Evolutionary conservation across 805 yeast genomes (phyloP).

Genomic region (Candida golubevii): DNA sequence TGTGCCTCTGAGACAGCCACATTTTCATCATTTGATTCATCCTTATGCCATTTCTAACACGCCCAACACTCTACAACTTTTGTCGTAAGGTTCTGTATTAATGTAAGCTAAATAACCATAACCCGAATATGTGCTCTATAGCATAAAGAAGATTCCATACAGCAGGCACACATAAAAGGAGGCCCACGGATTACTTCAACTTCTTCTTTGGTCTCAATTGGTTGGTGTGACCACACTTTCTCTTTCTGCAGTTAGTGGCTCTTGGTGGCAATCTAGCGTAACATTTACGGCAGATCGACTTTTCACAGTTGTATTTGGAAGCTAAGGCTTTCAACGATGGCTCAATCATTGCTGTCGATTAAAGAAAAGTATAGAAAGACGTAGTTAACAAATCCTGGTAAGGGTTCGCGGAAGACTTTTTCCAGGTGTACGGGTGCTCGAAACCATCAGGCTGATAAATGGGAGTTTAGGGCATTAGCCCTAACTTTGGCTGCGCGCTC

Average conservation of each 20-base stretch:
- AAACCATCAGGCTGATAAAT: not conserved
- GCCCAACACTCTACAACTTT: slow-evolving; percentile 10
- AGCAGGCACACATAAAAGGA: slow-evolving; percentile 11
- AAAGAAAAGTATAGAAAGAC: slow-evolving; percentile 7
- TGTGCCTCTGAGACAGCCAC: no score
- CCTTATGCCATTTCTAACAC: not conserved
- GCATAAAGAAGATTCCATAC: slow-evolving; percentile 6
- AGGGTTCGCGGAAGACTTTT: slow-evolving; percentile 13
- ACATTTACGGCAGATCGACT: slow-evolving; percentile 98
- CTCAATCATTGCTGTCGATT: slow-evolving; percentile 67
- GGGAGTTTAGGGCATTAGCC: slow-evolving; percentile 11
- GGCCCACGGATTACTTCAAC: slow-evolving; percentile 68
- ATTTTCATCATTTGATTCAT: no score
- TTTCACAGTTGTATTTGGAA: slow-evolving; percentile 99
- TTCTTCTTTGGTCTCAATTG: slow-evolving; percentile 99
- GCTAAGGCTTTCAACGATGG: slow-evolving; percentile 99
- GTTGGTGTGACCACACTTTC: slow-evolving; percentile 99
- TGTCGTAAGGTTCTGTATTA: slow-evolving; percentile 16
- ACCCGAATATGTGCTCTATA: slow-evolving; percentile 7
- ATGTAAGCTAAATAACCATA: slow-evolving; percentile 16
- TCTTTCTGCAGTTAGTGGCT: slow-evolving; percentile 99
- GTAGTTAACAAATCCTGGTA: slow-evolving; percentile 8
- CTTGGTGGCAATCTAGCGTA: slow-evolving; percentile 99
- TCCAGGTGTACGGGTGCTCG: slow-evolving; percentile 14
- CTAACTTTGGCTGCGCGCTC: not conserved